These are phyloP conservation scores for Epichloe sibirici DNA, from an alignment of 2,329 filamentous ascomycete genomes.

Conservation along the genomic window DNA sequence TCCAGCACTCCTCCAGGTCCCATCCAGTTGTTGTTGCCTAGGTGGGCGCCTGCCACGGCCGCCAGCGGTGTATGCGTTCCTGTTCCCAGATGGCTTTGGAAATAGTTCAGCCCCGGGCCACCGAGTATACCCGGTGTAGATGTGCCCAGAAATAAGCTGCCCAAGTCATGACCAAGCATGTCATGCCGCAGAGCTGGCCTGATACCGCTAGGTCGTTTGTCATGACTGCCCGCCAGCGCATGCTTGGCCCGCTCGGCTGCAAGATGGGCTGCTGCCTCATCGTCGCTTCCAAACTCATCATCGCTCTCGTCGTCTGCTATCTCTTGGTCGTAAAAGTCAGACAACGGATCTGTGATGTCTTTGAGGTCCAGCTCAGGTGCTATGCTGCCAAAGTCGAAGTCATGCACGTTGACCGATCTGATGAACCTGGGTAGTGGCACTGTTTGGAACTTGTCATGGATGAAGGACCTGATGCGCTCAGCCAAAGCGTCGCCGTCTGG, in stretches of 20 bases:
- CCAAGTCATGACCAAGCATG: constrained; percentile 29
- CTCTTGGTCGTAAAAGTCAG: constrained; percentile 89
- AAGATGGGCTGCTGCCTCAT: constrained; percentile 24
- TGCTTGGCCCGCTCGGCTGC: constrained; percentile 3
- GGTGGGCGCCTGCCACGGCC: constrained; percentile 58
- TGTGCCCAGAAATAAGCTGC: constrained; percentile 45
- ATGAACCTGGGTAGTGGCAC: constrained; percentile 90
- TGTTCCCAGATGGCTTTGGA: constrained; percentile 65
- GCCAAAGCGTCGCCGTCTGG: constrained; percentile 78
- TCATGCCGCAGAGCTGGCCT: constrained; percentile 23
- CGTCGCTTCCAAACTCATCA: constrained; percentile 15
- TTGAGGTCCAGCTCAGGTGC: constrained; percentile 83
- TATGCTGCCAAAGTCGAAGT: constrained; percentile 81
- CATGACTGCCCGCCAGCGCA: neutral
- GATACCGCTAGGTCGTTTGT: constrained; percentile 14
- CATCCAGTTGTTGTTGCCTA: constrained; percentile 25
- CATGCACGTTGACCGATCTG: constrained; percentile 86
- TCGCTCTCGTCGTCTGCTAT: constrained; percentile 40
- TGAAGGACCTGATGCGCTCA: constrained; percentile 78
- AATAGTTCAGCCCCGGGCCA: constrained; percentile 69
- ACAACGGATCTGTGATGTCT: constrained; percentile 88
- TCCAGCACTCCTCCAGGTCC: constrained; percentile 8
- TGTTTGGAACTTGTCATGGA: constrained; percentile 91
- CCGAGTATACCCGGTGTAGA: constrained; percentile 54
- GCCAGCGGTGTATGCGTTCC: constrained; percentile 70